Percentiles rank a stretch among this genome's conserved stretches.
phyloP scores from a whole-genome alignment of 1,139 yeast species.

The Wickerhamomyces sp. region DNA sequence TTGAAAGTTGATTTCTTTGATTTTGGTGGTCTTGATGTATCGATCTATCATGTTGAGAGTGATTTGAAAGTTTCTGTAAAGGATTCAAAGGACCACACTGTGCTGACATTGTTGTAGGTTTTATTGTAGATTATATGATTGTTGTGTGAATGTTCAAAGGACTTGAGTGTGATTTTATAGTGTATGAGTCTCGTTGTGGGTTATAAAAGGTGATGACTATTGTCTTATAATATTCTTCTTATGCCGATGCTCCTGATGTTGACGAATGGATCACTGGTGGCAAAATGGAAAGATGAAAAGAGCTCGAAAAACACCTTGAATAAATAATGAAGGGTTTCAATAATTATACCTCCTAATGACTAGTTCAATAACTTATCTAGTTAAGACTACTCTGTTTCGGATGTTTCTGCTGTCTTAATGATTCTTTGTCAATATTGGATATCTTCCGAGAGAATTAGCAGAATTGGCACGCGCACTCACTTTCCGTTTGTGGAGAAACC shows the following conservation, averaged over 20 bases:
- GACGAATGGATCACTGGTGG: no score
- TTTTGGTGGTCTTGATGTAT: slow-evolving; percentile 22
- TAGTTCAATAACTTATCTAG: no score
- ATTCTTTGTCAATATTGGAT: not conserved
- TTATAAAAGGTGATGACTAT: not conserved
- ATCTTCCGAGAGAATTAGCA: not conserved
- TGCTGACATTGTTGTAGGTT: not conserved
- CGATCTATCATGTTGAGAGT: slow-evolving; percentile 23
- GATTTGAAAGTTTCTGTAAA: slow-evolving; percentile 21
- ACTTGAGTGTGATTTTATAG: not conserved
- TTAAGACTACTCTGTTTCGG: no score
- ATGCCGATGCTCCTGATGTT: no score
- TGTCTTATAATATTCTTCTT: no score
- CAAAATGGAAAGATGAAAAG: no score
- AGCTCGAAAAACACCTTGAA: no score
- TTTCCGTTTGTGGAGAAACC: not conserved
- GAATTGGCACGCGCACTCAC: not conserved
- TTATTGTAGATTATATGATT: no score
- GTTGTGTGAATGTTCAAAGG: no score
- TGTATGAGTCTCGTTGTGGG: not conserved
- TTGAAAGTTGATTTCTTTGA: slow-evolving; percentile 3
- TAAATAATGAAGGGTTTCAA: no score
- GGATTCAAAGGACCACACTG: slow-evolving; percentile 25
- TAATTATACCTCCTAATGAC: no score
- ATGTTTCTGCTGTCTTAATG: no score